Evolutionary conservation across 1,284 basidiomycete species (phyloP).

Genomic region (Fistulinella staudtii): DNA sequence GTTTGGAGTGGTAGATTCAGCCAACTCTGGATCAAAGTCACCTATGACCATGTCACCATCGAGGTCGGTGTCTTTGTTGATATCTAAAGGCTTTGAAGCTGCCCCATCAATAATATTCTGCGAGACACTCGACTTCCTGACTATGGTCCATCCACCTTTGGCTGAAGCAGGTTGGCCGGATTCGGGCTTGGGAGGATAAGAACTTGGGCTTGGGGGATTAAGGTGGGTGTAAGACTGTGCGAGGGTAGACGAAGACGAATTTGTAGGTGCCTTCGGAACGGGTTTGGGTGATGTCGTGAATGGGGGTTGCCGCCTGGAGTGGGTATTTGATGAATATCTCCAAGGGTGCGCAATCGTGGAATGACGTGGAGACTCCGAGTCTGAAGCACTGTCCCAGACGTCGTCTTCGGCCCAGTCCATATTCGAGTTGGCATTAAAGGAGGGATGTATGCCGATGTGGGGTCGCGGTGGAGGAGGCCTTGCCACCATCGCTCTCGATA

Average conservation of each 20-base stretch:
- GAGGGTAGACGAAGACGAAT: conserved; percentile 63
- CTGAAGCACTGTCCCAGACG: conserved; percentile 85
- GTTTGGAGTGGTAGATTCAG: conserved; percentile 34
- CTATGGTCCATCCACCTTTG: conserved; percentile 72
- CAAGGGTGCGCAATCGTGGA: conserved; percentile 47
- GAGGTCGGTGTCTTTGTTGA: conserved; percentile 47
- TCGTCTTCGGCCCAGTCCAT: conserved; percentile 80
- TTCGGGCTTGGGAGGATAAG: conserved; percentile 60
- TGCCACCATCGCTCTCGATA: conserved; percentile 49
- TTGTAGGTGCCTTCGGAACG: conserved; percentile 47
- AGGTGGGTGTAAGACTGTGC: conserved; percentile 82
- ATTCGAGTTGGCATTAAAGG: conserved; percentile 45
- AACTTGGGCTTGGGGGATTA: conserved; percentile 68
- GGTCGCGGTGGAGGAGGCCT: conserved; percentile 73
- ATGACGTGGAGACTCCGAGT: conserved; percentile 66
- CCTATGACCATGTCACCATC: conserved; percentile 74
- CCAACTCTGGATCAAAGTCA: conserved; percentile 58
- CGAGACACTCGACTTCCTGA: conserved; percentile 39
- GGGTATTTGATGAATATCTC: conserved; percentile 36
- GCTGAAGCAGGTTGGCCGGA: conserved; percentile 30
- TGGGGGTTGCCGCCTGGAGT: conserved; percentile 33
- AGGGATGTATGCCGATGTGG: conserved; percentile 63
- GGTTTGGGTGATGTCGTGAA: conserved; percentile 53
- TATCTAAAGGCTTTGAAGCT: conserved; percentile 35
- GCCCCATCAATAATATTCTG: conserved; percentile 28